Conservation (phyloP, 140 eudicot genomes). For the Bidens hawaiensis region DNA sequence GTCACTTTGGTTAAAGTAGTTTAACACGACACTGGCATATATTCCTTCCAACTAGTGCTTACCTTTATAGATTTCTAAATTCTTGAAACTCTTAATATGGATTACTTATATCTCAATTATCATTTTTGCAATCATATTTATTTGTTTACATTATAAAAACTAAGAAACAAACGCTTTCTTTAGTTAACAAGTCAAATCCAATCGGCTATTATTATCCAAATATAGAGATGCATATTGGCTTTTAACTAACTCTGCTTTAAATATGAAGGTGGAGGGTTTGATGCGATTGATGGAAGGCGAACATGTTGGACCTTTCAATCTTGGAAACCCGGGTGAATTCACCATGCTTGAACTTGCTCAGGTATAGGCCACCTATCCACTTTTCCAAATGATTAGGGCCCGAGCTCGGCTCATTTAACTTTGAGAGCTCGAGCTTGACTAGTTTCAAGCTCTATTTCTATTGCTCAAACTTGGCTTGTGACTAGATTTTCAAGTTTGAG, state of each 20-base stretch:
- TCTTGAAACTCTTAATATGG: background rate
- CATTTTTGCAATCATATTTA: conserved; percentile 2
- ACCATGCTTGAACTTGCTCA: conserved; percentile 99
- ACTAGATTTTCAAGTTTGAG: no score
- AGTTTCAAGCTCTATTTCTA: no score
- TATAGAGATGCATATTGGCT: background rate
- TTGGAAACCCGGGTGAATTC: conserved; percentile 98
- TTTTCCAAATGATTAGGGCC: background rate
- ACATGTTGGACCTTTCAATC: conserved; percentile 95
- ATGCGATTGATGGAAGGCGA: conserved; percentile 99
- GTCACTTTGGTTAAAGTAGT: background rate
- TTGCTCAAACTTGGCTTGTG: no score
- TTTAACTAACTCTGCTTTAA: conserved; percentile 2
- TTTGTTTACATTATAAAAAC: no score
- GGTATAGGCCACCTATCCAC: conserved; percentile 34
- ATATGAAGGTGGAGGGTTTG: conserved; percentile 80
- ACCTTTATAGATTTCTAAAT: background rate
- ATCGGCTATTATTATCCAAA: background rate
- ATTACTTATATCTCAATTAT: background rate
- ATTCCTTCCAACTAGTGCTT: background rate
- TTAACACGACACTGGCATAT: background rate
- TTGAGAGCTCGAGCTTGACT: no score
- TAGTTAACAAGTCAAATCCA: conserved; percentile 3
- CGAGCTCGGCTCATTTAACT: no score
- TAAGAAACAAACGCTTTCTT: background rate